Evolutionary conservation across 1,284 basidiomycete genomes (phyloP), one percentile per base, ranked within the genome.

Genomic region (Melampsora abietis-canadensis): DNA sequence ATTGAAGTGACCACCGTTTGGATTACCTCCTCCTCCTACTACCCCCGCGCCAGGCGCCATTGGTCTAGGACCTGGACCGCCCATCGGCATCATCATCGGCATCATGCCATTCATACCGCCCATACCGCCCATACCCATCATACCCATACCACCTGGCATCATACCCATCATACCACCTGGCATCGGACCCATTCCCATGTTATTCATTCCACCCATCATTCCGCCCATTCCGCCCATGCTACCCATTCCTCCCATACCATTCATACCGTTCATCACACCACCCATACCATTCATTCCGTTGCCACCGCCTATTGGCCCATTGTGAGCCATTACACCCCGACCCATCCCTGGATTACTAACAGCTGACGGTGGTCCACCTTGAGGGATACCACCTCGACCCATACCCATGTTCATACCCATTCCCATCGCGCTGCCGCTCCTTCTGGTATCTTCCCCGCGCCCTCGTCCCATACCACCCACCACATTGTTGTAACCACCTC

Each of bases 201-300:
- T 30, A 15, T 46, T 61, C 68, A 70, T 70, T 14, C 68, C 60
- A 21, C 40, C 47, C 37, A 57, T 59, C 51, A 37, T 66, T n/a
- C 24, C 27, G 4, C 46, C 47, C 44, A 51, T 62, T 24, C 40
- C 61, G 15, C 27, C 24, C 57, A 68, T 61, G 34, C 57, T 57
- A 34, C 67, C 67, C 68, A 70, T 70, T 44, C 68, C 68, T 19
- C 40, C 40, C 40, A 37, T 51, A 6, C 68, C 68, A 47, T 70
- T 70, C 68, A 70, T 70, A n/a, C 48, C 51, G 10, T 57, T 57
- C 67, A 68, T 68, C 60, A 48, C 59, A n/a, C 68, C 68, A 31
- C 59, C 47, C 68, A 70, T 70, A 24, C 68, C 68, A 44, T 54
- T 54, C 59, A 63, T 70, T 4, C 68, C 60, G 17, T 30, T 34